phyloP scores from a whole-genome alignment of 2,329 filamentous ascomycete species.

The Fusarium pseudocircinatum region DNA sequence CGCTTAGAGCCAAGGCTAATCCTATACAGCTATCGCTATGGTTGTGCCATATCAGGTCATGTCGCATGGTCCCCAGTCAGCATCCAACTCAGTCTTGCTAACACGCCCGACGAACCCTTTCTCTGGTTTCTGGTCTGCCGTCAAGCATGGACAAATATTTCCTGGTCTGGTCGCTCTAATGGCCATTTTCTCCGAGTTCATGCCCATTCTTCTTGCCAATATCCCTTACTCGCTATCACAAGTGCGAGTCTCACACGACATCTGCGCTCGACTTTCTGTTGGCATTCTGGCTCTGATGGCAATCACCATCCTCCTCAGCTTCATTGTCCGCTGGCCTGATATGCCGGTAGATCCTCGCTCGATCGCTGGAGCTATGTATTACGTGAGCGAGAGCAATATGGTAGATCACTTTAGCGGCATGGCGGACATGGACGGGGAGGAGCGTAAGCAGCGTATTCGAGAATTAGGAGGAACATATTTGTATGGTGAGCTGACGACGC shows the following conservation, averaged over 20 bases:
- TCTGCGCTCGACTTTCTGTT: conserved; percentile 53
- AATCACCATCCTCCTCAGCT: conserved; percentile 50
- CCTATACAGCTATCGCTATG: conserved; percentile 53
- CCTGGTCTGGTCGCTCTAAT: conserved; percentile 53
- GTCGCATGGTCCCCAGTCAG: conserved; percentile 45
- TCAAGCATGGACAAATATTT: conserved; percentile 47
- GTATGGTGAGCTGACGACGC: conserved; percentile 38
- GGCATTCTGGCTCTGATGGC: conserved; percentile 56
- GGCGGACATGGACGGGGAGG: conserved; percentile 29
- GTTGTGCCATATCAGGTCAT: conserved; percentile 57
- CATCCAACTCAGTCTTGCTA: conserved; percentile 52
- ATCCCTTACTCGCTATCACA: conserved; percentile 58
- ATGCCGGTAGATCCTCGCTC: conserved; percentile 59
- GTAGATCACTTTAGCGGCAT: conserved; percentile 38
- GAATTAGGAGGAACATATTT: conserved; percentile 40
- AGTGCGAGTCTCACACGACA: conserved; percentile 50
- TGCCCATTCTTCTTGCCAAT: conserved; percentile 61
- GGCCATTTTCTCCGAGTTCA: conserved; percentile 58
- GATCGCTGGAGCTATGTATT: conserved; percentile 57
- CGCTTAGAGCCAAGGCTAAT: background rate
- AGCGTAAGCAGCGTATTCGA: conserved; percentile 34
- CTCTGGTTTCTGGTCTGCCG: conserved; percentile 50
- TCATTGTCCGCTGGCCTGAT: conserved; percentile 55
- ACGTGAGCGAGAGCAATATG: conserved; percentile 47
- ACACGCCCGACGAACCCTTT: conserved; percentile 57